Evolutionary conservation across 2,329 filamentous ascomycete genomes (phyloP), one percentile per base, ranked within the genome.

Genomic region (Apiospora sp.): DNA sequence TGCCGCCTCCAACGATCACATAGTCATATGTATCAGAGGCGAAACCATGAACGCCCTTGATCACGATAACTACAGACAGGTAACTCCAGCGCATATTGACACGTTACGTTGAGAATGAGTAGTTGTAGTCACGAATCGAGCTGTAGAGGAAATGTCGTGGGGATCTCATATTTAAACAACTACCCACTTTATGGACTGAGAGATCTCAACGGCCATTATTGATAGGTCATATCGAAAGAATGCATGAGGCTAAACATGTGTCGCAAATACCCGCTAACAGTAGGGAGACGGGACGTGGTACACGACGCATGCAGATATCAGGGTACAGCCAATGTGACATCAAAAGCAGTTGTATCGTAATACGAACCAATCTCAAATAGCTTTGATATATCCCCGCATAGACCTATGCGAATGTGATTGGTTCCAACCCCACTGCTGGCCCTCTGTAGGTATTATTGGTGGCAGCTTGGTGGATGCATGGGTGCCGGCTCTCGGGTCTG

Each of bases 1-100:
- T 44, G n/a, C 67, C 67, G n/a, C 67, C 67, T 14, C 67, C 67
- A 4, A 68, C 37, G n/a, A 68, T 68, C 13, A 68, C 41, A 6
- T 68, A 68, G 41, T 68, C 67, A 12, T 46, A 68, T 3, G 64
- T 44, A 12, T 67, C 19, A 30, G 51, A 54, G 1, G 12, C 51
- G 16, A 16, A 1, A 2, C 24, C 51, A 0, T 30, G 4, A 16
- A 16, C 24, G 4, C 24, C 51, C 6, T 13, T 2, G 24, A 4
- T 13, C 0, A 24, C 12, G 13, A 30, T 7, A 0, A 5, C 4
- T 16, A 13, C 30, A 16, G 2, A 0, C 13, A 54, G 5, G 24
- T 16, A 16, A 7, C 1, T 16, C 51, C 51, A 30, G 49, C 24
- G 24, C 49, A 54, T 54, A 16, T 30, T 30, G 8, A 30, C 16